Evolutionary conservation across 768 basidiomycete species (phyloP).

Genomic region (Leccinum pellstonianum): DNA sequence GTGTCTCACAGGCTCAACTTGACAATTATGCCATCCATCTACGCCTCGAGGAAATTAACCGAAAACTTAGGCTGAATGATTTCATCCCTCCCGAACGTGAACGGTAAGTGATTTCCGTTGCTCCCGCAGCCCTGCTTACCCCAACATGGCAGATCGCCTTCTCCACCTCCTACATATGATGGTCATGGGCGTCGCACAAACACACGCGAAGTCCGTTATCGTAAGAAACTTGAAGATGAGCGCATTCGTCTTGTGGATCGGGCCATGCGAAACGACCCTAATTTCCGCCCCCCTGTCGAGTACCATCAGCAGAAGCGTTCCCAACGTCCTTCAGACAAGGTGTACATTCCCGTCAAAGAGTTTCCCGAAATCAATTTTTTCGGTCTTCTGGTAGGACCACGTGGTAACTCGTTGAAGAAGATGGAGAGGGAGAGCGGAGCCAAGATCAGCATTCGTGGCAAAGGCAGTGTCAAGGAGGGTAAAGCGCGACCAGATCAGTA

Average conservation of each 20-base stretch:
- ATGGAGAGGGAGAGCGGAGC: conserved; percentile 99
- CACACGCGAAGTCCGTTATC: conserved; percentile 97
- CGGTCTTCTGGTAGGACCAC: conserved; percentile 94
- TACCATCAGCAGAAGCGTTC: conserved; percentile 94
- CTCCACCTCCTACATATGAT: conserved; percentile 97
- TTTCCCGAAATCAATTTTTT: conserved; percentile 99
- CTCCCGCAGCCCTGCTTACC: conserved; percentile 14
- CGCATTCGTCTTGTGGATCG: conserved; percentile 92
- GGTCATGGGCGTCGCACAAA: conserved; percentile 97
- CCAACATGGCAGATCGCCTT: conserved; percentile 66
- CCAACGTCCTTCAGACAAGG: conserved; percentile 93
- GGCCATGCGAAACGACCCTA: conserved; percentile 96
- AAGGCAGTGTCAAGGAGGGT: conserved; percentile 98
- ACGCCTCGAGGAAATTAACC: conserved; percentile 95
- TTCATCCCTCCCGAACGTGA: conserved; percentile 95
- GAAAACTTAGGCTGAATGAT: conserved; percentile 90
- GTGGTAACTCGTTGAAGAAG: conserved; percentile 98
- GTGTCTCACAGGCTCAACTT: conserved; percentile 93
- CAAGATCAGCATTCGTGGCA: conserved; percentile 97
- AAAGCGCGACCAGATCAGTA: conserved; percentile 94
- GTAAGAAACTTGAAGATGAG: conserved; percentile 91
- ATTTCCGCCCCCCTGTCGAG: conserved; percentile 96
- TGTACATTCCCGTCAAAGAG: conserved; percentile 99
- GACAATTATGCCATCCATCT: conserved; percentile 98
- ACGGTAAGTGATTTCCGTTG: conserved; percentile 46